Evolutionary conservation across 1,284 basidiomycete genomes (phyloP), one percentile per base, ranked within the genome.

Genomic region (Trametes polyzona): DNA sequence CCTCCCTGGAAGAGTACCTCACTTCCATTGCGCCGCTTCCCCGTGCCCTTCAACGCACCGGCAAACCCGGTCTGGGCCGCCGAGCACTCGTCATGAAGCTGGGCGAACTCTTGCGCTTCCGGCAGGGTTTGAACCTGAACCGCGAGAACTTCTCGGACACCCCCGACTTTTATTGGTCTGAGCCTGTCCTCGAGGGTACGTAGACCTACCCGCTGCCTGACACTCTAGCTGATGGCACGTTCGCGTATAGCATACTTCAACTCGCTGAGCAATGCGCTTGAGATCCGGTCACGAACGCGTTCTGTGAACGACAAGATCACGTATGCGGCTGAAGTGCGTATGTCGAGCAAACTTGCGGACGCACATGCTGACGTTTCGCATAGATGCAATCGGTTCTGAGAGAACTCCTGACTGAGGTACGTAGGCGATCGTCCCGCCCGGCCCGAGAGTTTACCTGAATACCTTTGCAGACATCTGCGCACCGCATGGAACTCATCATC

Each of bases 301-400:
- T 84, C 88, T 0, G 83, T 96, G 52, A 96, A 96, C 70, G 90
- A 93, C 67, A 96, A 96, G 70, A 94, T 96, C 57, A 95, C 93
- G 12, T 96, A 96, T 73, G 93, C 94, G 8, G 89, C 91, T 12
- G 94, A 96, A 77, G 87, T 88, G 29, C 71, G 80, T 52, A 1
- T 47, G 52, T 55, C 24, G 52, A 61, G 7, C 44, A 40, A 4
- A 48, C 36, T 40, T 35, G 46, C 37, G 3, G 17, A 37, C 57
- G 47, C 46, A 43, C 14, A 8, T 39, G 2, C 46, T 50, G 21
- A 56, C 16, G 5, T 32, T n/a, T 21, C 9, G 1, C 8, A 14
- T 19, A 87, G 86, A 81, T 83, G 39, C 88, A 90, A 76, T 86
- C 84, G 2, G 83, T 87, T 5, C 77, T 95, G 29, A 79, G 91